These are phyloP conservation scores for Aspergillus egyptiacus DNA, from an alignment of 495 filamentous ascomycete species.

Conservation along the genomic window DNA sequence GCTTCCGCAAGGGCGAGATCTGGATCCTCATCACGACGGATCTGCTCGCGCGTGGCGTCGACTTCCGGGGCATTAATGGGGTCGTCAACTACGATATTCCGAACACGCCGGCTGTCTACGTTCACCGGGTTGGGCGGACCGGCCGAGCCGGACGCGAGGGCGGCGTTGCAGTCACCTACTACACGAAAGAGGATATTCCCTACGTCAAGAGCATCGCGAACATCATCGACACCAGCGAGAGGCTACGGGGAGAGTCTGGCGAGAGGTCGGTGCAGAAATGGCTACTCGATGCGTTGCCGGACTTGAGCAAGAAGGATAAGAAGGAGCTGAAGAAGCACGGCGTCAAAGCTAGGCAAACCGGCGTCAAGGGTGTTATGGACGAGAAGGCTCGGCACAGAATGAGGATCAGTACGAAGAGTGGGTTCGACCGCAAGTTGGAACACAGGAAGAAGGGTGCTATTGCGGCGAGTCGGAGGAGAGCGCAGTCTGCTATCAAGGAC, in stretches of 20 bases:
- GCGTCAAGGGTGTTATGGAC: slow-evolving; percentile 35
- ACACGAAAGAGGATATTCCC: slow-evolving; percentile 88
- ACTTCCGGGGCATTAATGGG: slow-evolving; percentile 85
- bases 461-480: slow-evolving; percentile 61
- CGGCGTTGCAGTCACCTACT: slow-evolving; percentile 88
- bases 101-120: slow-evolving; percentile 77
- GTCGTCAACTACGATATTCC: slow-evolving; percentile 98
- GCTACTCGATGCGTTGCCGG: slow-evolving; percentile 83
- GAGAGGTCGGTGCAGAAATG: slow-evolving; percentile 65
- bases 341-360: slow-evolving; percentile 63
- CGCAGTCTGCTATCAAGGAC: slow-evolving; percentile 27
- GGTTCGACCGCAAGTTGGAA: slow-evolving; percentile 74
- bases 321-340: slow-evolving; percentile 75
- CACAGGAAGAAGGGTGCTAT: slow-evolving; percentile 70
- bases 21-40: slow-evolving; percentile 97
- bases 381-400: slow-evolving; percentile 39
- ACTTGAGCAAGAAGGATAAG: slow-evolving; percentile 73
- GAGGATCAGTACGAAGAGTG: slow-evolving; percentile 87
- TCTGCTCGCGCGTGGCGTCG: slow-evolving; percentile 80
- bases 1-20: slow-evolving; percentile 85
- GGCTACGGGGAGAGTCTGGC: slow-evolving; percentile 41
- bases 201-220: slow-evolving; percentile 90
- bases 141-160: slow-evolving; percentile 82
- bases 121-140: slow-evolving; percentile 89
- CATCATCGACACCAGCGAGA: slow-evolving; percentile 80